A percentile compares a stretch with the other conserved stretches of the same genome.
Evolutionary conservation across 2,329 filamentous ascomycete genomes (phyloP).

Genomic region (Nemania sp.): DNA sequence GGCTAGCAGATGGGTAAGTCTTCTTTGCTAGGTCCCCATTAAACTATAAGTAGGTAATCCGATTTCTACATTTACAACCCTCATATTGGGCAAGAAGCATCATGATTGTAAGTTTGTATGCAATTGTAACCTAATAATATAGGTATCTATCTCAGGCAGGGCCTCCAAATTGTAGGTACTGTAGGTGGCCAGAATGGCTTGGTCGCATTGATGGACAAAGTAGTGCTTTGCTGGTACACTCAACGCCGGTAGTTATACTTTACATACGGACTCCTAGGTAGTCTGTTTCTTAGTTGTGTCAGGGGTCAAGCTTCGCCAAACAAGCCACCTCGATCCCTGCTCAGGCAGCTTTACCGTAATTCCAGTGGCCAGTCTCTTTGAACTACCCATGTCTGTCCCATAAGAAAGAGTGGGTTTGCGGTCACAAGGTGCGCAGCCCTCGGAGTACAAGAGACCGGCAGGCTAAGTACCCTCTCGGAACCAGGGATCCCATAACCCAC

Average conservation of each 20-base stretch:
- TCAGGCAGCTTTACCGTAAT: slow-evolving; percentile 3
- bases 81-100: slow-evolving; percentile 12
- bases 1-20: not conserved
- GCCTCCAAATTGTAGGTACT: not conserved
- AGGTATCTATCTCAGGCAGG: not conserved
- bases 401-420: slow-evolving; percentile 36
- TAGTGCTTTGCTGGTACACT: slow-evolving; percentile 18
- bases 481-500: slow-evolving; percentile 15
- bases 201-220: slow-evolving; percentile 21
- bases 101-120: too few species aligned
- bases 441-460: slow-evolving; percentile 34
- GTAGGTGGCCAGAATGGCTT: not conserved
- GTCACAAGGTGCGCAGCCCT: slow-evolving; percentile 40
- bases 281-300: slow-evolving; percentile 26
- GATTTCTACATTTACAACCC: not conserved
- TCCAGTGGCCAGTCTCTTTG: slow-evolving; percentile 27
- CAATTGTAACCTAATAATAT: not conserved
- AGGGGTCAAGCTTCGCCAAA: slow-evolving; percentile 36
- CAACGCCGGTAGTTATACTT: slow-evolving; percentile 26
- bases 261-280: slow-evolving; percentile 9
- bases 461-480: slow-evolving; percentile 26
- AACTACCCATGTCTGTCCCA: slow-evolving; percentile 28
- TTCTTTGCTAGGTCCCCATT: not conserved
- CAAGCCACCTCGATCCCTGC: slow-evolving; percentile 34
- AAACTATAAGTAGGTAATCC: not conserved